phyloP scores from a whole-genome alignment of 768 basidiomycete species.

The Lentinus brumalis region DNA sequence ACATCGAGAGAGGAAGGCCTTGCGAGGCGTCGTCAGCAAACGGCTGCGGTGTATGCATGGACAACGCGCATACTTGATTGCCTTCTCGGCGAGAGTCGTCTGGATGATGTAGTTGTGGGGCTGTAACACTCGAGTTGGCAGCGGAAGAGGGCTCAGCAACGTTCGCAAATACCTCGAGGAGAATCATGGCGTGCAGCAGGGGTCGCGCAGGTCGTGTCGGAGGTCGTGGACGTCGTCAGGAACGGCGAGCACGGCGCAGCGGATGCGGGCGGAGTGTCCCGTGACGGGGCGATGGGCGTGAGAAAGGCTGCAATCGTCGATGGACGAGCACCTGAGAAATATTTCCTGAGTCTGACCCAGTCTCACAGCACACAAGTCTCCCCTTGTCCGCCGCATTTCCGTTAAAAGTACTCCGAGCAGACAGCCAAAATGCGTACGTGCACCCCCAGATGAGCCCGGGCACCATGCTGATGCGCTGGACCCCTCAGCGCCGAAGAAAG shows the following conservation, averaged over 20 bases:
- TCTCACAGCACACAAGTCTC: neutral
- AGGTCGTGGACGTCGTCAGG: constrained; percentile 2
- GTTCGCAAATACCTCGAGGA: constrained; percentile 67
- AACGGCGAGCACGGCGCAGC: neutral
- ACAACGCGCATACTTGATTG: constrained; percentile 63
- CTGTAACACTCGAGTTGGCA: constrained; percentile 39
- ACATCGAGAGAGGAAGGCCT: constrained; percentile 94
- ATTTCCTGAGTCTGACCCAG: constrained; percentile 11
- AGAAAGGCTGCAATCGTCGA: constrained; percentile 4
- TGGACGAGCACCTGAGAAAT: constrained; percentile 16
- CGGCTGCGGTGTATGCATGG: neutral
- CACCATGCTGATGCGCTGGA: neutral
- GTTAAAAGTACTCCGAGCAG: neutral
- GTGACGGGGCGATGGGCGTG: constrained; percentile 18
- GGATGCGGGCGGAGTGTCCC: constrained; percentile 5
- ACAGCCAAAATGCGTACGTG: constrained; percentile 35
- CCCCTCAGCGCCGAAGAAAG: constrained; percentile 79
- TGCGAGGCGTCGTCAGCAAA: neutral
- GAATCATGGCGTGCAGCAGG: constrained; percentile 59
- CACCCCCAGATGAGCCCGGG: too few relatives aligned
- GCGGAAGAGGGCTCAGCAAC: neutral
- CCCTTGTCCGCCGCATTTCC: neutral
- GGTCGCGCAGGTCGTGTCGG: neutral
- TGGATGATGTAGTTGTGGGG: constrained; percentile 93
- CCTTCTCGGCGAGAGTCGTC: constrained; percentile 84